Conservation (phyloP, 305 asterid species). For the Fraxinus velutina region DNA sequence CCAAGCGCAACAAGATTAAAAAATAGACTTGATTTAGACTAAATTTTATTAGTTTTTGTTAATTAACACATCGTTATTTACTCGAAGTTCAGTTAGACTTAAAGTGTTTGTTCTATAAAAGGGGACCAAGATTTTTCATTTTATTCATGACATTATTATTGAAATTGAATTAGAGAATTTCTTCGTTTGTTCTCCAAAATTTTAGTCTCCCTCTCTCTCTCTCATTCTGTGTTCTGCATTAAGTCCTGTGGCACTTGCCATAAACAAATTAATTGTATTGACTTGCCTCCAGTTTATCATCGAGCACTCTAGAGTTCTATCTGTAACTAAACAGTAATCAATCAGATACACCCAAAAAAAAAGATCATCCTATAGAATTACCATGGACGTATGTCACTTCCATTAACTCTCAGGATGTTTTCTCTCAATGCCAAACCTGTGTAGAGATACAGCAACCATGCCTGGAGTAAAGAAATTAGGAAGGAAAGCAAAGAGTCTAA, state of each 20-base stretch:
- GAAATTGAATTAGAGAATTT: background rate
- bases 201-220: background rate
- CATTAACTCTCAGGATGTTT: slow-evolving; percentile 91
- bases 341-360: background rate
- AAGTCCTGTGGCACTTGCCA: background rate
- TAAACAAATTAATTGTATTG: background rate
- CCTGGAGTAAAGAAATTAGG: slow-evolving; percentile 44
- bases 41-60: background rate
- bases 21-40: background rate
- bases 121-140: background rate
- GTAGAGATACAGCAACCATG: slow-evolving; percentile 93
- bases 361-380: slow-evolving; percentile 28
- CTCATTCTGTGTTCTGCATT: background rate
- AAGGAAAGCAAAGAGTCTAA: slow-evolving; percentile 8
- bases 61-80: background rate
- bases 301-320: background rate
- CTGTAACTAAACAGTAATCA: background rate
- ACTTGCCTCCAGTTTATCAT: background rate
- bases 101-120: background rate
- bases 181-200: background rate
- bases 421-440: slow-evolving; percentile 93
- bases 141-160: background rate
- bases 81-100: background rate
- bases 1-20: background rate
- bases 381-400: slow-evolving; percentile 99